A percentile compares a stretch with the other conserved stretches of the same genome.
phyloP scores from a whole-genome alignment of 352 stramenopile genomes.

The Phytophthora sojae region DNA sequence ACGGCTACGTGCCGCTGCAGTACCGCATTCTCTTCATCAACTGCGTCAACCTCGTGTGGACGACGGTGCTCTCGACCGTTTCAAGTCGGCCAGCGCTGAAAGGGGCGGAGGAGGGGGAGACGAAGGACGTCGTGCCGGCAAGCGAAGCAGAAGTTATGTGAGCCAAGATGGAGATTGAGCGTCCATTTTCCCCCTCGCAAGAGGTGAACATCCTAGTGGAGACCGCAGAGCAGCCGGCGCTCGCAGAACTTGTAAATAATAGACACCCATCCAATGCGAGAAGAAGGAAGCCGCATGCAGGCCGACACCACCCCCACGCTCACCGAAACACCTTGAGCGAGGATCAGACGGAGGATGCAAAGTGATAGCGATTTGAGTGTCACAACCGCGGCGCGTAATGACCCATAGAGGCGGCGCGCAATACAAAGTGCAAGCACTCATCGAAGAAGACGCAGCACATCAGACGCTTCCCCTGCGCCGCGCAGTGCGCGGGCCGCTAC shows the following conservation, averaged over 20 bases:
- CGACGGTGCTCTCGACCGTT: conserved; percentile 47
- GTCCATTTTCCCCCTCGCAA: not conserved
- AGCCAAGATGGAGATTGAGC: not conserved
- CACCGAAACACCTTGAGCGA: not conserved
- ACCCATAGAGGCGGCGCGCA: conserved; percentile 31
- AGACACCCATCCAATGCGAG: not conserved
- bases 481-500: not conserved
- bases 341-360: conserved; percentile 33
- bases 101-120: conserved; percentile 7
- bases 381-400: conserved; percentile 32
- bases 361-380: conserved; percentile 38
- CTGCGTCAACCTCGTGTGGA: conserved; percentile 57
- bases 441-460: not conserved
- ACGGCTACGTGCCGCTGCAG: conserved; percentile 47
- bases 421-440: conserved; percentile 40
- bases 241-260: not conserved
- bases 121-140: not conserved
- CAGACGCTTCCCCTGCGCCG: not conserved
- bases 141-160: not conserved
- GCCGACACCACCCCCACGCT: not conserved
- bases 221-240: not conserved
- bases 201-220: not conserved
- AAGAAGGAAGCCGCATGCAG: not conserved
- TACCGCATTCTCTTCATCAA: conserved; percentile 58
- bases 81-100: conserved; percentile 24